Evolutionary conservation across 2,329 filamentous ascomycete species (phyloP).

Genomic region (Corinectria fuckeliana): DNA sequence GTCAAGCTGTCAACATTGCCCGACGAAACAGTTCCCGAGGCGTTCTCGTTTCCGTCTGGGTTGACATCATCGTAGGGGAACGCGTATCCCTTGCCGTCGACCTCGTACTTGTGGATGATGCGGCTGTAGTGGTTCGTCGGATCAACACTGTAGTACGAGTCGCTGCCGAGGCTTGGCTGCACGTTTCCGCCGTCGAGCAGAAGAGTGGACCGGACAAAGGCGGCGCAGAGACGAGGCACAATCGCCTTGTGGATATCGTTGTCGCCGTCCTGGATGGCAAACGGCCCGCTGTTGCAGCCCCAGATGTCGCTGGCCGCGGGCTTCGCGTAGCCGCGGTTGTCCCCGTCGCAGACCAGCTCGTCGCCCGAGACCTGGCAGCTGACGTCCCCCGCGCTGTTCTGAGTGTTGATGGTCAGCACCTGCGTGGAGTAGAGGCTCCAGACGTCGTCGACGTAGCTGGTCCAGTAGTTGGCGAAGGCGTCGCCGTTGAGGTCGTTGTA

Average conservation of each 20-base stretch:
- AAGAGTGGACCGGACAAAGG: conserved; percentile 56
- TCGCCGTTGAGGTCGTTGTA: conserved; percentile 45
- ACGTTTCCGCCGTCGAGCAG: conserved; percentile 53
- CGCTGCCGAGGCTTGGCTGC: conserved; percentile 48
- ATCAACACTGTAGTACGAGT: conserved; percentile 52
- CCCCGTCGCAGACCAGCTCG: conserved; percentile 49
- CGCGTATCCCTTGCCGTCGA: conserved; percentile 67
- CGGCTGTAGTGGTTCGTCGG: conserved; percentile 64
- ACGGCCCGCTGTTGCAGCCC: conserved; percentile 58
- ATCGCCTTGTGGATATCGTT: conserved; percentile 50
- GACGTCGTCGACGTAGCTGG: conserved; percentile 53
- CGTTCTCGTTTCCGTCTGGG: conserved; percentile 60
- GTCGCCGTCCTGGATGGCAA: conserved; percentile 46
- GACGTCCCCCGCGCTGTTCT: conserved; percentile 47
- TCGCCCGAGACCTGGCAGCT: conserved; percentile 47
- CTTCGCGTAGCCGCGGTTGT: conserved; percentile 51
- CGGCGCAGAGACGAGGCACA: conserved; percentile 57
- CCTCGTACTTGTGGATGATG: conserved; percentile 65
- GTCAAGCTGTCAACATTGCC: conserved; percentile 35
- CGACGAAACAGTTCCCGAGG: conserved; percentile 45
- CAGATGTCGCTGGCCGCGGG: conserved; percentile 55
- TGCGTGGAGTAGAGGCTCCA: conserved; percentile 50
- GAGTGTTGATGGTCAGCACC: conserved; percentile 52
- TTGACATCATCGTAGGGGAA: conserved; percentile 75
- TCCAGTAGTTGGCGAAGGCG: conserved; percentile 52